Base-by-base conservation (phyloP, 768 basidiomycete species). In the Boletus speciosus region DNA sequence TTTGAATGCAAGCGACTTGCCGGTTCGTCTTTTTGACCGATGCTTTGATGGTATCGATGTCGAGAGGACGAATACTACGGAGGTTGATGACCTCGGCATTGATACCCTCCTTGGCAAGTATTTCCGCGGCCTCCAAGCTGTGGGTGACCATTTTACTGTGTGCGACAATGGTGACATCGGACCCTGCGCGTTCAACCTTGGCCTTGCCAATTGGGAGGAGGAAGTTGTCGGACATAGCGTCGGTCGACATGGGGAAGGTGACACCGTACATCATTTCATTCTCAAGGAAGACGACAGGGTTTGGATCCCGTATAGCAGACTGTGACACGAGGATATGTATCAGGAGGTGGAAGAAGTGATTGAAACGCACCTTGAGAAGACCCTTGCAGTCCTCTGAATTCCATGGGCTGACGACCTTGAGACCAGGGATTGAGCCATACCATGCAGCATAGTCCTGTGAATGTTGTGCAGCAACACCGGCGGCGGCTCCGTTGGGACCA, bases 191-290 rank as follows among this genome's bases (percentile, higher is more conserved):
- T 77, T 98, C 97, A 55, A 98, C 81, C 77, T 98, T 98, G 71
- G 88, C 88, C 78, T 98, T 98, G 69, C 97, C 97, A 67, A 99
- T 97, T 35, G 95, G 96, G 51, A 98, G 78, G 41, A 95, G 73
- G 83, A 93, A 99, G 76, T 91, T 84, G 71, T 95, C 91, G 49
- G 92, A 93, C 85, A 97, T 86, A 63, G 93, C 95, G 66, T 95
- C 95, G 59, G 85, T 71, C 27, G 93, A 93, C 86, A 98, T 88
- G 47, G 95, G 94, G 88, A 98, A 99, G 35, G 88, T 83, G 59
- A 94, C 85, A 74, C 97, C 97, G 76, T 99, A 99, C 70, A 99
- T 74, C 84, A 99, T 93, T 74, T 99, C 97, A 75, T 99, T 99
- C 72, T 99, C 97, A 49, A 99, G 88, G 82, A 99, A 94, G 61